Evolutionary conservation across 305 asterid genomes (phyloP), one percentile per base, ranked within the genome.

Genomic region (Fraxinus greggii): DNA sequence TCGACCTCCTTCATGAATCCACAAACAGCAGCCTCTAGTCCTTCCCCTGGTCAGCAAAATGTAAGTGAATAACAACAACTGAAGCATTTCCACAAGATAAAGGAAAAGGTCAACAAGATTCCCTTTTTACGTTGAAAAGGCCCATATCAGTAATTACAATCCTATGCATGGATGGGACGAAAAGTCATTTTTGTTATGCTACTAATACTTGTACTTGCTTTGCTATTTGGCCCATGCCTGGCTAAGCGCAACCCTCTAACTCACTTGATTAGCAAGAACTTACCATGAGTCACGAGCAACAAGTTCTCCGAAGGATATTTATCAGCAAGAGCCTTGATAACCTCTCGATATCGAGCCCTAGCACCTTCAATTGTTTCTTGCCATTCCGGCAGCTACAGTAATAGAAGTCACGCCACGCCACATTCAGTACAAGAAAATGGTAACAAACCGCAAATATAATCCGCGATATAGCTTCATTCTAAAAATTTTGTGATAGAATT

Each of bases 271-370:
- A 33, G 75, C 26, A 77, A 51, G 59, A 42, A 73, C 86, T 87
- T 82, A 94, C 99, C 99, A 76, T 95, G 99, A 63, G 99, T 92
- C 32, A 94, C 96, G 45, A 95, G 77, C 90, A 94, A 89, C 87
- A 95, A 86, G 90, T 94, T 95, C 87, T 95, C 98, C 0, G 91
- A 84, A 75, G 97, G 97, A 80, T 92, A 93, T 86, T 88, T 90
- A 87, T 95, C 91, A 31, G 97, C 96, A 78, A 94, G 97, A 67
- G 86, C 84, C 84, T 90, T 91, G 83, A 93, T 88, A 75, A 95
- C 90, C 72, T 86, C 78, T 12, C 74, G 76, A 83, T 94, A 95
- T 89, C 99, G 89, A 77, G 84, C 84, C 82, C 94, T 85, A 29
- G 97, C 91, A 79, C 78, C 97, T 77, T 76, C 87, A 7, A 63